phyloP scores from a whole-genome alignment of 148 eudicot species.

The Rhododendron ferrugineum region DNA sequence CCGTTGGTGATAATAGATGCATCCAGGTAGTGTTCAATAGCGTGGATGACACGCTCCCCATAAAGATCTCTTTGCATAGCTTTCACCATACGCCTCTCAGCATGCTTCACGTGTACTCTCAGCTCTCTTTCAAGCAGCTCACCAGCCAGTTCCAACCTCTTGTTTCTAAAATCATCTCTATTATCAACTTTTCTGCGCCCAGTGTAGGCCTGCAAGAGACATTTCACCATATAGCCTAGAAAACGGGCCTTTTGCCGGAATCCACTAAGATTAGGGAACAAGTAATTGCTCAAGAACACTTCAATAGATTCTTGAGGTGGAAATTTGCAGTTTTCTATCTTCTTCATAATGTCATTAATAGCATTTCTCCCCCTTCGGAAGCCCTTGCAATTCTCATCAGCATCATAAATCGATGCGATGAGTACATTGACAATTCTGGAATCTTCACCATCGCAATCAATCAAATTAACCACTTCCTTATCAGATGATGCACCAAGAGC shows the following conservation, averaged over 20 bases:
- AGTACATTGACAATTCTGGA: conserved; percentile 57
- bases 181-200: conserved; percentile 80
- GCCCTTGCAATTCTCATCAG: conserved; percentile 58
- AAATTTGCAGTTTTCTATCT: conserved; percentile 40
- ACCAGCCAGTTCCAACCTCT: conserved; percentile 75
- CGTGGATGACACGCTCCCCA: conserved; percentile 50
- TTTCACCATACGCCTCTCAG: conserved; percentile 88
- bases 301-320: conserved; percentile 65
- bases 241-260: conserved; percentile 67
- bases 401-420: conserved; percentile 76
- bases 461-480: conserved; percentile 63
- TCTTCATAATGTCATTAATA: conserved; percentile 34
- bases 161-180: conserved; percentile 86
- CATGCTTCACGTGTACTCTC: conserved; percentile 72
- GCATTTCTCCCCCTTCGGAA: conserved; percentile 52
- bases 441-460: conserved; percentile 55
- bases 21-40: conserved; percentile 74
- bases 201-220: conserved; percentile 59
- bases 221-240: conserved; percentile 85
- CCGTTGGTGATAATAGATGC: conserved; percentile 89
- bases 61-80: conserved; percentile 85
- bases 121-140: conserved; percentile 86
- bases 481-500: conserved; percentile 79
- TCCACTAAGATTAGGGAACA: conserved; percentile 64
- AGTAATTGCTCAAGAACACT: conserved; percentile 36